These are phyloP conservation scores for Xylariomycetidae sp. DNA, from an alignment of 2,329 filamentous ascomycete genomes.

Conservation along the genomic window DNA sequence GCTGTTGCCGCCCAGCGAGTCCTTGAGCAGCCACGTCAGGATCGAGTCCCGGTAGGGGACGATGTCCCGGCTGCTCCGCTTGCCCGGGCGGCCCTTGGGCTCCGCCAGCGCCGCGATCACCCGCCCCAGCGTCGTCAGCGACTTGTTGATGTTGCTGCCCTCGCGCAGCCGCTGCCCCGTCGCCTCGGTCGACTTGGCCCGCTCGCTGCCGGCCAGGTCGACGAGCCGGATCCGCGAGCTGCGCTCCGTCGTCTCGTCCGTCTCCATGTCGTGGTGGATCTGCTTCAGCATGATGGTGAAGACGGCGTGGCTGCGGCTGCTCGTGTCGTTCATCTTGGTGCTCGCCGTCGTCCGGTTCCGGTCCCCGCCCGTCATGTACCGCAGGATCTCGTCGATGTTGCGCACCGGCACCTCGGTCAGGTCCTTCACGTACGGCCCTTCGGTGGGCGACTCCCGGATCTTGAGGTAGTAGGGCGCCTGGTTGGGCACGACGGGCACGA, in stretches of 20 bases:
- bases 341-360: conserved; percentile 81
- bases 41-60: conserved; percentile 92
- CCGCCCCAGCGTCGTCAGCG: conserved; percentile 87
- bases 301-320: conserved; percentile 90
- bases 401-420: conserved; percentile 89
- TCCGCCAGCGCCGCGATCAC: conserved; percentile 89
- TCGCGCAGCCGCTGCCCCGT: conserved; percentile 87
- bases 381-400: conserved; percentile 80
- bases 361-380: conserved; percentile 88
- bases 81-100: conserved; percentile 53
- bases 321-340: conserved; percentile 99
- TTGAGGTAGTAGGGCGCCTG: conserved; percentile 89
- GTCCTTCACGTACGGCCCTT: conserved; percentile 96
- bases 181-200: conserved; percentile 92
- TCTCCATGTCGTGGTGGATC: conserved; percentile 94
- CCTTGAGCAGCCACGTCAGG: conserved; percentile 82
- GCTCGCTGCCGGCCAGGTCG: conserved; percentile 89
- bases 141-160: conserved; percentile 99
- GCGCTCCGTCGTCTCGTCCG: conserved; percentile 96
- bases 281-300: conserved; percentile 98
- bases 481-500: conserved; percentile 67
- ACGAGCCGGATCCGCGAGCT: conserved; percentile 91
- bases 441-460: conserved; percentile 90
- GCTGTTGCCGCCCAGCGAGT: conserved; percentile 91
- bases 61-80: conserved; percentile 51